Evolutionary conservation across 2,329 filamentous ascomycete genomes (phyloP), one percentile per base, ranked within the genome.

Genomic region (Colletotrichum godetiae): DNA sequence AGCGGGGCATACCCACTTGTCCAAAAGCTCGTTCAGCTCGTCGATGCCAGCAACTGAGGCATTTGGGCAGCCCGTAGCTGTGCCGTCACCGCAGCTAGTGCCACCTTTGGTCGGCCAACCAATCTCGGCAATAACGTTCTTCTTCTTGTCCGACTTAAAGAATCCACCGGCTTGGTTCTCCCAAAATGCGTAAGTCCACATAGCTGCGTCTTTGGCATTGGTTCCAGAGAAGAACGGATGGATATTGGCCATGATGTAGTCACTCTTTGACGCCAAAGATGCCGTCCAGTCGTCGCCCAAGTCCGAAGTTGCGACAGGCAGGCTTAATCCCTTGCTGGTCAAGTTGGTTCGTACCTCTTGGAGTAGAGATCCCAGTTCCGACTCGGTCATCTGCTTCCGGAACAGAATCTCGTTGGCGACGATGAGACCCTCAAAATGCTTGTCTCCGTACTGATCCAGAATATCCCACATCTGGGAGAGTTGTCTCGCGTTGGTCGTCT

Each of bases 161-260:
- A 94, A 88, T 0, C 82, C 76, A 0, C 91, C 88, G 76, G 96
- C 92, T 70, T 95, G 88, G 11, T 82, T 85, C 57, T 92, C 84
- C 93, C 95, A 98, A 84, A 98, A 98, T 19, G 83, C 83, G 84
- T 88, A 94, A 0, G 96, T 97, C 96, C 96, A 98, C 8, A 81
- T 84, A 0, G 95, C 92, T 0, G 95, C 94, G 1, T 88, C 81
- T 2, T 89, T 85, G 2, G 91, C 92, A 0, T 88, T 85, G 13
- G 94, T 91, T 59, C 96, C 96, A 0, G 92, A 93, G 80, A 98
- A 98, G 88, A 98, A 98, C 0, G 97, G 96, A 80, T 98, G 97
- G 67, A 98, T 94, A 35, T 98, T 98, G 77, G 94, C 93, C 95
- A 98, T 98, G 82, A 98, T 92, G 78, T 94, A 92, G 82, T 98